Conservation (phyloP, 305 asterid species). For the Salvia sclarea region DNA sequence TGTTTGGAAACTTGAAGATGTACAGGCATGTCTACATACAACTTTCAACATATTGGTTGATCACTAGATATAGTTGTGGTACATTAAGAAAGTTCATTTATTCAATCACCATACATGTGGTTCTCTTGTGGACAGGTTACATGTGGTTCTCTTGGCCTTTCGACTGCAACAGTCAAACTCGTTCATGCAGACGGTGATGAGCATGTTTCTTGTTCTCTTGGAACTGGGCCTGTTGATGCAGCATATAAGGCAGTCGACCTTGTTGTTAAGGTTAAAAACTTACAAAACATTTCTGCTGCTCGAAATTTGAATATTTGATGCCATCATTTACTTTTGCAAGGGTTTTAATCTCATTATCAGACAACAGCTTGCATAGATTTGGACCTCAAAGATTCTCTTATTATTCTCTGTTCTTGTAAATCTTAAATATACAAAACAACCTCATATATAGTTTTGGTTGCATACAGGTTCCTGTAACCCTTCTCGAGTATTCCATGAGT, state of each 20-base stretch:
- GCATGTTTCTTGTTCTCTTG: slow-evolving; percentile 83
- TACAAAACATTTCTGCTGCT: slow-evolving; percentile 10
- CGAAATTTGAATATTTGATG: background rate
- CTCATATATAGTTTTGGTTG: slow-evolving; percentile 1
- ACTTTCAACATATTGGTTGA: slow-evolving; percentile 20
- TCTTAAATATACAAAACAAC: background rate
- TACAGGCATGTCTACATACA: slow-evolving; percentile 54
- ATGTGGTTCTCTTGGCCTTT: slow-evolving; percentile 69
- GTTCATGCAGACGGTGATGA: slow-evolving; percentile 55
- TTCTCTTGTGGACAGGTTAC: slow-evolving; percentile 66
- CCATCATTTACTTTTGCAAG: slow-evolving; percentile 8
- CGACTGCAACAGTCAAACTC: slow-evolving; percentile 85
- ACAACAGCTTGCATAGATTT: background rate
- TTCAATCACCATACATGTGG: slow-evolving; percentile 21
- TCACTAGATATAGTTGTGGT: slow-evolving; percentile 13
- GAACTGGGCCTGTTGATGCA: slow-evolving; percentile 98
- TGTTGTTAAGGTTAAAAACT: slow-evolving; percentile 64
- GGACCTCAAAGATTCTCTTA: background rate
- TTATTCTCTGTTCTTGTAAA: slow-evolving; percentile 5
- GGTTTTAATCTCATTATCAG: slow-evolving; percentile 5
- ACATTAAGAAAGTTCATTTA: background rate
- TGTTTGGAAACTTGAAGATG: slow-evolving; percentile 79
- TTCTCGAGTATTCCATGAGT: slow-evolving; percentile 77
- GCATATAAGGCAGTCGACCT: slow-evolving; percentile 93
- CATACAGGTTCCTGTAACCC: slow-evolving; percentile 73